Evolutionary conservation across 345 rosid genomes (phyloP), one percentile per base, ranked within the genome.

Genomic region (Camelina laxa): DNA sequence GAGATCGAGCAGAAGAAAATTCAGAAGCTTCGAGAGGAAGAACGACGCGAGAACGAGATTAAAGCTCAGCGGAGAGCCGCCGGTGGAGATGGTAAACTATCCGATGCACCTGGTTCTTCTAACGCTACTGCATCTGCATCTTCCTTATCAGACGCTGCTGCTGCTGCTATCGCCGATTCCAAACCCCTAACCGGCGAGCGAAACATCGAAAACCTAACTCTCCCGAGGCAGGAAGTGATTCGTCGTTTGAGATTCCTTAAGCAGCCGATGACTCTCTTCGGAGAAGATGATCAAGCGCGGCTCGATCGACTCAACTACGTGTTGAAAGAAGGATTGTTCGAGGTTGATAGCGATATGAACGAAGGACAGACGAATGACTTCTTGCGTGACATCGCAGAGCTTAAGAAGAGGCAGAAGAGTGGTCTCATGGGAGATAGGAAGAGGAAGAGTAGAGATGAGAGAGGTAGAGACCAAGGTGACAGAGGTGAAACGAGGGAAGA

Each of bases 331-430:
- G 99, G 99, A 39, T 69, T 81, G 27, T 95, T 95, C 60, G 99
- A 95, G 85, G 97, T 95, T 10, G 97, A 95, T 57, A 92, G 91
- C 51, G 99, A 95, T 48, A 82, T 89, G 85, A 92, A 88, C 1
- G 99, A 92, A 64, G 99, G 99, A 5, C 97, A 95, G 78, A 95
- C 97, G 30, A 95, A 95, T n/a, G 99, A 95, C 75, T 95, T 95
- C 84, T 79, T 90, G 69, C 90, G 99, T 5, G 99, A 95, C 53
- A 90, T 95, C 3, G 91, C 85, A 14, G 99, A 95, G 87, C 81
- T 92, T 55, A 85, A 88, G 82, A 95, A 95, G 84, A 75, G 97
- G 80, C 99, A 95, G 89, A 95, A 92, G 87, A 84, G 80, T 31
- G 97, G 97, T 65, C 85, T 86, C 2, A 53, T 82, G 73, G 82